Evolutionary conservation across 1,284 basidiomycete genomes (phyloP).

Genomic region (Peniophora sp.): DNA sequence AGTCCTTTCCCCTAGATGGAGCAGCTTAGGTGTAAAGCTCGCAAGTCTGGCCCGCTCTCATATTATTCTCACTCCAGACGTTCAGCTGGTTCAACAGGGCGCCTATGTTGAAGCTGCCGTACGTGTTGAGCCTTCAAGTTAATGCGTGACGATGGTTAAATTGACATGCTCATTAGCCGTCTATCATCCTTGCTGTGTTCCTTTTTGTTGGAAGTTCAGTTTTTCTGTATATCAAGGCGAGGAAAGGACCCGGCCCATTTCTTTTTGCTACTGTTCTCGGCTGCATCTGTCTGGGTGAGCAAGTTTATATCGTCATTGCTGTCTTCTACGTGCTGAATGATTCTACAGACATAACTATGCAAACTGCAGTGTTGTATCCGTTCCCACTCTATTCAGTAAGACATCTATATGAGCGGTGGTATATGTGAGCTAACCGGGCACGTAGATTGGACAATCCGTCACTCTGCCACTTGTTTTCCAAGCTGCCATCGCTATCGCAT

Average conservation of each 20-base stretch:
- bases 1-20: slow-evolving; percentile 39
- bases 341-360: slow-evolving; percentile 47
- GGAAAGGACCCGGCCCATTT: slow-evolving; percentile 60
- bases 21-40: slow-evolving; percentile 57
- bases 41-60: slow-evolving; percentile 50
- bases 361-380: slow-evolving; percentile 56
- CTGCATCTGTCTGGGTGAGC: slow-evolving; percentile 46
- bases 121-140: slow-evolving; percentile 13
- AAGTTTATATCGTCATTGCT: neutral
- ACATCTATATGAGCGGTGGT: neutral
- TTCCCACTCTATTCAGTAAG: slow-evolving; percentile 47
- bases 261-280: slow-evolving; percentile 50
- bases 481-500: slow-evolving; percentile 46
- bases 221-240: slow-evolving; percentile 59
- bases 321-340: neutral
- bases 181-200: slow-evolving; percentile 56
- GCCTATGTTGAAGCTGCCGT: slow-evolving; percentile 54
- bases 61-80: slow-evolving; percentile 30
- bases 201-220: slow-evolving; percentile 55
- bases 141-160: slow-evolving; percentile 6
- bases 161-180: slow-evolving; percentile 31
- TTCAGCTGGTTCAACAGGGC: slow-evolving; percentile 34
- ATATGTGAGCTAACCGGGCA: slow-evolving; percentile 4
- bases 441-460: slow-evolving; percentile 36
- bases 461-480: slow-evolving; percentile 58